Evolutionary conservation across 2,329 filamentous ascomycete genomes (phyloP), one percentile per base, ranked within the genome.

Genomic region (Amauroascus niger): DNA sequence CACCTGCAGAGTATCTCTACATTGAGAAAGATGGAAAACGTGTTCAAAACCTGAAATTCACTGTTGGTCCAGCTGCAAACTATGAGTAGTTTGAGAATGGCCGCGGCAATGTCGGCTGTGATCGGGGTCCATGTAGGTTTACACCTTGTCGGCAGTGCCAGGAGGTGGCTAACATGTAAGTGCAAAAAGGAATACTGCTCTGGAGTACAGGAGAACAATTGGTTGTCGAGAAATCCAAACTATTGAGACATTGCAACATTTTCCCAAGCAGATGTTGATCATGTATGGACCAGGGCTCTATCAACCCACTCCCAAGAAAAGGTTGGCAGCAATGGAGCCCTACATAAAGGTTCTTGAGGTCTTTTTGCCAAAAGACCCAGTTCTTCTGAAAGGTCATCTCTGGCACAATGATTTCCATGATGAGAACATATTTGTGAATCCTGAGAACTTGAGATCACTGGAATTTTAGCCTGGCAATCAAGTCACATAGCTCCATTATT

Each of bases 281-380:
- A 55, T 72, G 22, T 69, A 63, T 56, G 69, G 71, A 6, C 70
- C 68, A 20, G 63, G 62, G 13, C 63, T 63, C n/a, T 74, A 73
- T 54, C 53, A 60, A 39, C 65, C 67, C n/a, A 69, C 61, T 6
- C 24, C 14, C 2, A 22, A 37, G 18, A 58, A 51, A 11, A 61
- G 58, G 45, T 58, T 58, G 16, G 66, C 59, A 50, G 57, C 57
- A 14, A 33, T 58, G 16, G 20, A 55, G 16, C 18, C 20, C 11
- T 58, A 58, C 50, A 20, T 55, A 7, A 43, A 47, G 13, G n/a
- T 57, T 24, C 8, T 54, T 22, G 40, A 28, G 20, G 9, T 32
- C n/a, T 40, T 57, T 24, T 35, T 48, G 45, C 52, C 57, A 14
- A 18, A 16, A 26, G 52, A 58, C n/a, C 49, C 16, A 40, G 22